A percentile compares a stretch with the other conserved stretches of the same genome.
These are phyloP conservation scores for Adansonia gregorii DNA, from an alignment of 441 rosid genomes.

Conservation along the genomic window DNA sequence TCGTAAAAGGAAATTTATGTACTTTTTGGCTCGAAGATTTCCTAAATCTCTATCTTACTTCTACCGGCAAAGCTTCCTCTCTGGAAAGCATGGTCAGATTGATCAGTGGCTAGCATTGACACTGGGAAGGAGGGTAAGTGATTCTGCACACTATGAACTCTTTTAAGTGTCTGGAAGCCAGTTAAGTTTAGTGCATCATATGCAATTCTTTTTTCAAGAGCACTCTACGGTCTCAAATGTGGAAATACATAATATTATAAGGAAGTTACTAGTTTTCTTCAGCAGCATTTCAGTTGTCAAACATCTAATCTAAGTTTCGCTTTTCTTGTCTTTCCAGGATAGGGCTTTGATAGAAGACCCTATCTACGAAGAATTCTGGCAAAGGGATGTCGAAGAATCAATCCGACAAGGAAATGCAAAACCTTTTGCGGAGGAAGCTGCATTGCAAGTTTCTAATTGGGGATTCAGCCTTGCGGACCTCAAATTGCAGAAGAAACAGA, in stretches of 20 bases:
- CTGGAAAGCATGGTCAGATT: conserved; percentile 70
- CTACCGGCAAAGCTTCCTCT: conserved; percentile 57
- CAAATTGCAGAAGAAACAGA: conserved; percentile 50
- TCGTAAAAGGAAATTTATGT: conserved; percentile 57
- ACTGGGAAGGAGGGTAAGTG: conserved; percentile 62
- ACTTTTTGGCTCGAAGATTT: conserved; percentile 62
- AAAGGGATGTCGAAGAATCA: conserved; percentile 79
- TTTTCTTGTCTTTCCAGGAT: conserved; percentile 47
- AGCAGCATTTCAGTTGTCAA: neutral
- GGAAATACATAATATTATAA: neutral
- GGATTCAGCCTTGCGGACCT: conserved; percentile 70
- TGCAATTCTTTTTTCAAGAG: neutral
- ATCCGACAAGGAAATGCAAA: conserved; percentile 60
- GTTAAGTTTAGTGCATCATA: neutral
- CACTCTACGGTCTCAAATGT: neutral
- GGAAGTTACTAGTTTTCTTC: neutral
- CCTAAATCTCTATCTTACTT: conserved; percentile 60
- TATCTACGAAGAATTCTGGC: conserved; percentile 69
- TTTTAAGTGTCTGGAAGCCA: neutral
- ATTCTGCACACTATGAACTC: conserved; percentile 1
- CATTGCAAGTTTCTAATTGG: conserved; percentile 66
- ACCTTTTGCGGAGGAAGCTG: conserved; percentile 71
- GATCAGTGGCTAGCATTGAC: conserved; percentile 68
- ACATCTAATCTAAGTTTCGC: neutral
- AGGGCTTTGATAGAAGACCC: conserved; percentile 64